Conservation (phyloP, 2,329 filamentous ascomycete genomes). For the Monilinia polystroma region DNA sequence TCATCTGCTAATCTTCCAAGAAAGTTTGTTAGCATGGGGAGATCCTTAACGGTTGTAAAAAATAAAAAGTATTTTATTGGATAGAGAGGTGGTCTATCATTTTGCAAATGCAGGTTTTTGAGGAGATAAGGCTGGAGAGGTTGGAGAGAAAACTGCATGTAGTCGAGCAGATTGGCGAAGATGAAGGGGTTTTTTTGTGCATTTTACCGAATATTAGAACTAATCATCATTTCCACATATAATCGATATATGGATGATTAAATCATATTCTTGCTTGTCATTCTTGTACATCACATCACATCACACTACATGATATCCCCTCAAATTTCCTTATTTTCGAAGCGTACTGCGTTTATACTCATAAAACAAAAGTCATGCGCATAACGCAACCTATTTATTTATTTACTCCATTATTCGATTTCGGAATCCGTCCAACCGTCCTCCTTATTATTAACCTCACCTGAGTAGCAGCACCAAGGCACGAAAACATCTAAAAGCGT, state of each 20-base stretch:
- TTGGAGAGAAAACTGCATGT: no score
- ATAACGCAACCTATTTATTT: constrained; percentile 7
- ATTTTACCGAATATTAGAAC: neutral
- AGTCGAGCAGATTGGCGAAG: neutral
- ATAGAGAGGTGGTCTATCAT: neutral
- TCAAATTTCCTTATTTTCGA: neutral
- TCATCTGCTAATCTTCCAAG: constrained; percentile 9
- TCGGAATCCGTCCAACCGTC: neutral
- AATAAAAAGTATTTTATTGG: neutral
- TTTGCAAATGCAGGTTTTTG: no score
- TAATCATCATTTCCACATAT: neutral
- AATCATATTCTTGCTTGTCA: constrained; percentile 15
- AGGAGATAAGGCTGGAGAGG: constrained; percentile 1
- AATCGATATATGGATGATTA: neutral
- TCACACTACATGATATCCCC: constrained; percentile 13
- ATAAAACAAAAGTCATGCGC: constrained; percentile 17
- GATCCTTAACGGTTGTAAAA: neutral
- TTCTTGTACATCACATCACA: constrained; percentile 3
- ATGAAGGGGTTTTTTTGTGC: constrained; percentile 12
- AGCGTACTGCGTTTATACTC: constrained; percentile 10
- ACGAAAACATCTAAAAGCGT: neutral
- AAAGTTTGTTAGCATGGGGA: neutral
- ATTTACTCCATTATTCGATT: neutral
- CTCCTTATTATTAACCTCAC: neutral
- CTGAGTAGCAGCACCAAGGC: constrained; percentile 9